A percentile compares a stretch with the other conserved stretches of the same genome.
Conservation (phyloP, 306 rosid genomes). For the Trichosanthes cucumerina region DNA sequence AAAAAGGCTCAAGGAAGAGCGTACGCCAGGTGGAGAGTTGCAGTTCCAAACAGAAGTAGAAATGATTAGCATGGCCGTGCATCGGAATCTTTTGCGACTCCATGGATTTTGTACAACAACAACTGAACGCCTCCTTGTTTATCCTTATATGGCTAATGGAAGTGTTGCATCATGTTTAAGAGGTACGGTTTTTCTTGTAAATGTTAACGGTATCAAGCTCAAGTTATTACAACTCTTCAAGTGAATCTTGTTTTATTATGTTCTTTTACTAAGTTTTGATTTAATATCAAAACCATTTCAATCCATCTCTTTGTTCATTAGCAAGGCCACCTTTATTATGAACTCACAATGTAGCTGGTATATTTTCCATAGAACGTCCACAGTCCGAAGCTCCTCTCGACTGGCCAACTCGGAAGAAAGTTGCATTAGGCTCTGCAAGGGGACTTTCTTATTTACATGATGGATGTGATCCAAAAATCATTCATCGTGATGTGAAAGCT, state of each 20-base stretch:
- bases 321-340: neutral
- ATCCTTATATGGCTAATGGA: conserved; percentile 20
- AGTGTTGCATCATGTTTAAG: conserved; percentile 19
- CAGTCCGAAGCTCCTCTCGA: conserved; percentile 14
- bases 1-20: conserved; percentile 19
- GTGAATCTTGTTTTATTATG: neutral
- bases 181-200: neutral
- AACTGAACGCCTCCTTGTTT: conserved; percentile 15
- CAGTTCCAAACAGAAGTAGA: conserved; percentile 20
- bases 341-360: neutral
- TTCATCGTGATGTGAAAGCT: conserved; percentile 20
- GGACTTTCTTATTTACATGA: conserved; percentile 16
- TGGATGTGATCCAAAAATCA: conserved; percentile 17
- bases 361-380: conserved; percentile 12
- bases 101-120: conserved; percentile 14
- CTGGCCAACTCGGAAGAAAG: conserved; percentile 18
- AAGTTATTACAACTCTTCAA: neutral
- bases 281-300: neutral
- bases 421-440: conserved; percentile 16
- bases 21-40: conserved; percentile 18
- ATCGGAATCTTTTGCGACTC: conserved; percentile 13
- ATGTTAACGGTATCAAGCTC: neutral
- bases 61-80: conserved; percentile 22
- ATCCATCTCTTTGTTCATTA: neutral
- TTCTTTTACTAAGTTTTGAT: neutral